Evolutionary conservation across 805 yeast species (phyloP).

Genomic region (Starmera caribaea): DNA sequence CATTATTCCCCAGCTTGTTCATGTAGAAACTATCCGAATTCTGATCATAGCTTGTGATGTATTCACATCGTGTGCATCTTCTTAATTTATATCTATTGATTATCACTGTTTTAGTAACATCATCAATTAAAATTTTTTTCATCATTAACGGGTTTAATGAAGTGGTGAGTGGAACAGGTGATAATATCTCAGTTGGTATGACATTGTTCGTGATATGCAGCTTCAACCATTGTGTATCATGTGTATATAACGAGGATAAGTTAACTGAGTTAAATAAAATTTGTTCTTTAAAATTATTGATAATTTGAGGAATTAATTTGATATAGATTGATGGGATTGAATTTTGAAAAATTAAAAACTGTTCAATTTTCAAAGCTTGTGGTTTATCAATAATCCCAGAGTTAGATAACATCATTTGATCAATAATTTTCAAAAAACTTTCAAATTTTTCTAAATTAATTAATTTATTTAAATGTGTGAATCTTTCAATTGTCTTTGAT

Average conservation of each 20-base stretch:
- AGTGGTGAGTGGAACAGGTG: slow-evolving; percentile 23
- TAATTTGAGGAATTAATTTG: slow-evolving; percentile 19
- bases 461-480: slow-evolving; percentile 22
- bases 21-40: slow-evolving; percentile 18
- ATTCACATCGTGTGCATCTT: slow-evolving; percentile 47
- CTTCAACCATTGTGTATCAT: slow-evolving; percentile 59
- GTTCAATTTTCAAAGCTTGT: slow-evolving; percentile 13
- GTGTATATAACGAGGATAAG: slow-evolving; percentile 42
- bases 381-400: slow-evolving; percentile 10
- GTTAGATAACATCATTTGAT: slow-evolving; percentile 31
- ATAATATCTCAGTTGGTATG: slow-evolving; percentile 24
- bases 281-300: slow-evolving; percentile 21
- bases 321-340: slow-evolving; percentile 17
- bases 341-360: slow-evolving; percentile 15
- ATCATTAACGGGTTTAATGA: slow-evolving; percentile 24
- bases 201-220: slow-evolving; percentile 19
- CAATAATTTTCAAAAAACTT: slow-evolving; percentile 37
- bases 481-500: slow-evolving; percentile 37
- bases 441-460: slow-evolving; percentile 44
- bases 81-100: slow-evolving; percentile 22
- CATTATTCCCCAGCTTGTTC: slow-evolving; percentile 7
- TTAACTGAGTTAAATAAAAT: slow-evolving; percentile 11
- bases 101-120: slow-evolving; percentile 18
- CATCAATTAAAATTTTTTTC: slow-evolving; percentile 20
- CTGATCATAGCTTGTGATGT: slow-evolving; percentile 25